These are phyloP conservation scores for Diatrype stigma DNA, from an alignment of 2,329 filamentous ascomycete genomes.

Conservation along the genomic window DNA sequence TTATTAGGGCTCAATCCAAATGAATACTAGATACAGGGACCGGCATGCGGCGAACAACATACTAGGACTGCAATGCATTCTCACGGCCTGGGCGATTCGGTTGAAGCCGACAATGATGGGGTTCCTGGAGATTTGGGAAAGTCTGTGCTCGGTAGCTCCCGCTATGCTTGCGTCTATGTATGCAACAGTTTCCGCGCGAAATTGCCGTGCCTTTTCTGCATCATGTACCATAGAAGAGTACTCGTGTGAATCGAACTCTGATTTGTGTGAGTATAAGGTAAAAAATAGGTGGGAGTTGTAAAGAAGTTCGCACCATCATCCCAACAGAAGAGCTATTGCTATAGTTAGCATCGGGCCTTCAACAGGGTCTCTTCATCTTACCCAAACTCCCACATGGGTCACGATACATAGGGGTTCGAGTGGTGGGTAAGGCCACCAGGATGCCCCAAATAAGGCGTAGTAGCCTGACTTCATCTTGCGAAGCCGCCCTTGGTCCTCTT, in stretches of 20 bases:
- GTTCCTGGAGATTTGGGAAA: no score
- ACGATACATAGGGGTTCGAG: conserved; percentile 5
- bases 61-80: no score
- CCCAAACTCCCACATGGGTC: conserved; percentile 7
- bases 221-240: conserved; percentile 7
- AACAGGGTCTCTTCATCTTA: conserved; percentile 1
- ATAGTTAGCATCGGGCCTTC: background rate
- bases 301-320: no score
- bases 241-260: conserved; percentile 11
- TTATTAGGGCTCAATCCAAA: no score
- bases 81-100: no score
- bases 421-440: conserved; percentile 13
- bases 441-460: conserved; percentile 5
- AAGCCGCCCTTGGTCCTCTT: background rate
- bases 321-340: conserved; percentile 11
- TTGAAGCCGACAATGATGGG: no score
- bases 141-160: no score
- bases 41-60: no score
- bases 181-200: conserved; percentile 7
- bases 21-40: no score
- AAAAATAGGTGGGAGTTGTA: background rate
- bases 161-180: conserved; percentile 5
- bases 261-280: background rate
- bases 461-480: conserved; percentile 2
- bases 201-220: conserved; percentile 3